Evolutionary conservation across 441 rosid genomes (phyloP).

Genomic region (Breynia disticha): DNA sequence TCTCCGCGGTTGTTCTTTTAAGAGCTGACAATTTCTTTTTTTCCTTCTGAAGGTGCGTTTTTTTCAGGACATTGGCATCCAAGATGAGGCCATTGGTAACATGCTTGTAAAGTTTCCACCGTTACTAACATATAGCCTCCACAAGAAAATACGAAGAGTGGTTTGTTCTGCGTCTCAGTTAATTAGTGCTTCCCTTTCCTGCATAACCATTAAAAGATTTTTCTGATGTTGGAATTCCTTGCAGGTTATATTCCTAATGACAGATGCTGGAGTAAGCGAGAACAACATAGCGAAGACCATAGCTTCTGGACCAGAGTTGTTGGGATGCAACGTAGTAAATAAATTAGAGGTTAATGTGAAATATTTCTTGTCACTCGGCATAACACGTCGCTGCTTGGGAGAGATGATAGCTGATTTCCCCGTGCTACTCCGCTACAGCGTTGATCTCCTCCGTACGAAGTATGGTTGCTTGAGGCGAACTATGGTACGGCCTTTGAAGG

Average conservation of each 20-base stretch:
- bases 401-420: constrained; percentile 91
- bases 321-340: constrained; percentile 70
- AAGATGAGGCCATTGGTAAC: constrained; percentile 68
- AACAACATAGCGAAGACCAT: constrained; percentile 65
- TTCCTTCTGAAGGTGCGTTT: constrained; percentile 46
- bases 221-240: constrained; percentile 10
- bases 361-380: constrained; percentile 70
- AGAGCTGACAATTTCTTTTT: constrained; percentile 12
- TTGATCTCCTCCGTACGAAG: constrained; percentile 68
- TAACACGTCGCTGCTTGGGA: constrained; percentile 47
- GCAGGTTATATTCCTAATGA: constrained; percentile 78
- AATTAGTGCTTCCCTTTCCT: constrained; percentile 1
- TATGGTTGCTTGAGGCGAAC: constrained; percentile 65
- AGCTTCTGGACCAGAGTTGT: constrained; percentile 75
- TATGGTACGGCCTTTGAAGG: constrained; percentile 77
- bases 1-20: constrained; percentile 3
- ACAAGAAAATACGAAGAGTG: constrained; percentile 89
- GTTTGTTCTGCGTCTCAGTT: constrained; percentile 34
- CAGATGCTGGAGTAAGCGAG: constrained; percentile 70
- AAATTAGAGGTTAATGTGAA: constrained; percentile 72
- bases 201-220: constrained; percentile 2
- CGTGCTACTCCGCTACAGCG: constrained; percentile 65
- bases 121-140: constrained; percentile 66
- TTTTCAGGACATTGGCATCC: constrained; percentile 65
- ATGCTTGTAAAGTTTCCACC: constrained; percentile 85